Evolutionary conservation across 345 rosid genomes (phyloP).

Genomic region (Mangifera indica): DNA sequence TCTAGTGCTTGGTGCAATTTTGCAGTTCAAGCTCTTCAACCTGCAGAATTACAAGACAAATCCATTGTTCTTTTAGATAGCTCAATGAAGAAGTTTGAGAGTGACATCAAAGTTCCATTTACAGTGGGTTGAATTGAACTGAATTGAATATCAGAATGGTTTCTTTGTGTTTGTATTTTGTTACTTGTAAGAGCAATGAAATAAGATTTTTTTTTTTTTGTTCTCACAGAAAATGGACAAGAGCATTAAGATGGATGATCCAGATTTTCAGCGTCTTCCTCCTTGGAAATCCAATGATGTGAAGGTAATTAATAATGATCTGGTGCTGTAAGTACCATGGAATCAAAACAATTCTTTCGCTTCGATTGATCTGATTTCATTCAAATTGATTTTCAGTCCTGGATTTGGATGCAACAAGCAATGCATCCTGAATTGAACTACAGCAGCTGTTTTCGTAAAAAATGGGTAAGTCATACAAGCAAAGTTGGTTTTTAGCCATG

Average conservation of each 20-base stretch:
- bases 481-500: not conserved
- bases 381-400: conserved; percentile 51
- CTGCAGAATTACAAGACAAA: conserved; percentile 39
- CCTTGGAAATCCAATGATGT: conserved; percentile 89
- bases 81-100: conserved; percentile 44
- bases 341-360: too few relatives aligned
- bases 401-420: conserved; percentile 99
- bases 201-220: not conserved
- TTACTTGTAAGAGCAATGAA: not conserved
- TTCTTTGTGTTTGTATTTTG: not conserved
- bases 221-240: conserved; percentile 51
- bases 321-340: too few relatives aligned
- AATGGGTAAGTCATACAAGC: conserved; percentile 48
- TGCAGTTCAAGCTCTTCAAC: conserved; percentile 78
- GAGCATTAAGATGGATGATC: conserved; percentile 55
- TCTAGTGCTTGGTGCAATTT: conserved; percentile 87
- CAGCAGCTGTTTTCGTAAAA: conserved; percentile 72
- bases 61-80: conserved; percentile 50
- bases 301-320: conserved; percentile 44
- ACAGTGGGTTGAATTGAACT: conserved; percentile 39
- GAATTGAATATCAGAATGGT: not conserved
- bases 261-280: conserved; percentile 64
- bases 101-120: conserved; percentile 39
- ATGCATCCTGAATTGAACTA: conserved; percentile 95
- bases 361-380: too few relatives aligned